Percentiles rank a stretch among this genome's conserved stretches.
phyloP scores from a whole-genome alignment of 192 early-diverging fungal genomes.

The Backusella tuberculispora region DNA sequence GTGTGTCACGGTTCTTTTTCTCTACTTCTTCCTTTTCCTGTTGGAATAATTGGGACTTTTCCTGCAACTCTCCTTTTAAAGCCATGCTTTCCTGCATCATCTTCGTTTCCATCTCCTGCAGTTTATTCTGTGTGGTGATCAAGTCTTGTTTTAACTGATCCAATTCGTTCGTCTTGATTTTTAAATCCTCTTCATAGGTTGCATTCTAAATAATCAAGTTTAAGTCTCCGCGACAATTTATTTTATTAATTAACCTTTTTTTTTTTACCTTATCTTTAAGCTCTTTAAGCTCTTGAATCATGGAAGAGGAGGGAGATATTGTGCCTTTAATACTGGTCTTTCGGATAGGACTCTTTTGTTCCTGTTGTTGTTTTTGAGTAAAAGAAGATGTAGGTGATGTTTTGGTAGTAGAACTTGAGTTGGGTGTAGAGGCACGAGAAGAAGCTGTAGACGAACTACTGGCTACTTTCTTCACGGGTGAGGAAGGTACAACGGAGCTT shows the following conservation, averaged over 20 bases:
- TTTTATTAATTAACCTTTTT: conserved; percentile 3
- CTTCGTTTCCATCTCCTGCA: conserved; percentile 8
- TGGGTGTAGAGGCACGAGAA: conserved; percentile 3
- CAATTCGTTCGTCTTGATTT: conserved; percentile 2
- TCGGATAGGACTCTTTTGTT: background rate
- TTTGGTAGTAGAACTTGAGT: conserved; percentile 6
- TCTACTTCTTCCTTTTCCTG: conserved; percentile 27
- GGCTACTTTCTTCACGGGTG: background rate
- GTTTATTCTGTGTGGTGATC: background rate
- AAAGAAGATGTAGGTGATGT: background rate
- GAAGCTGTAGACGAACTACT: conserved; percentile 9
- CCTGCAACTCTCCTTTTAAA: conserved; percentile 4
- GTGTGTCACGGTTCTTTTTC: conserved; percentile 14
- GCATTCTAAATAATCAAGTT: conserved; percentile 1
- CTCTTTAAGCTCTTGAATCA: conserved; percentile 14
- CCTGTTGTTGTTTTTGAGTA: background rate
- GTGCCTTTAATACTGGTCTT: background rate
- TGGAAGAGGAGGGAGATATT: background rate
- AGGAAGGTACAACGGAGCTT: background rate
- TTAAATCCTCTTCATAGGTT: conserved; percentile 15
- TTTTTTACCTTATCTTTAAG: background rate
- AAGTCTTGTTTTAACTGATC: conserved; percentile 3
- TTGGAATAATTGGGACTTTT: conserved; percentile 21
- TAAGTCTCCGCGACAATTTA: conserved; percentile 6
- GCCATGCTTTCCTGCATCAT: conserved; percentile 15